Evolutionary conservation across 768 basidiomycete genomes (phyloP).

Genomic region (Tylopilus vinaceipallidus): DNA sequence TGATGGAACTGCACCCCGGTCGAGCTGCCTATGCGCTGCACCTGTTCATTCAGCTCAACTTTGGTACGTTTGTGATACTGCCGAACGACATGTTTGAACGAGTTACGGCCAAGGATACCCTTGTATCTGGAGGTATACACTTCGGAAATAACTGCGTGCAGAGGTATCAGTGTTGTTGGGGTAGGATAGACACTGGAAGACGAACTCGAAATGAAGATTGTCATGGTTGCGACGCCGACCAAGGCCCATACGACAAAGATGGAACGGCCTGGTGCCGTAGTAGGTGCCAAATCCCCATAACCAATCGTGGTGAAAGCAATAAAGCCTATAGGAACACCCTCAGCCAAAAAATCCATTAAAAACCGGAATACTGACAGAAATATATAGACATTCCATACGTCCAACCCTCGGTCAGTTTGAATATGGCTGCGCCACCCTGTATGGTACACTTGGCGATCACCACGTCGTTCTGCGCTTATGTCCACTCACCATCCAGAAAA

Average conservation of each 20-base stretch:
- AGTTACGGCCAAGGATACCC: slow-evolving; percentile 44
- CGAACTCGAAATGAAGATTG: slow-evolving; percentile 68
- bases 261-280: slow-evolving; percentile 66
- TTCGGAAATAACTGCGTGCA: slow-evolving; percentile 57
- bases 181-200: background rate
- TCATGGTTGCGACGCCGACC: slow-evolving; percentile 73
- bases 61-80: slow-evolving; percentile 38
- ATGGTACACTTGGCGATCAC: background rate
- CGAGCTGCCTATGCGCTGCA: slow-evolving; percentile 1
- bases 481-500: slow-evolving; percentile 71
- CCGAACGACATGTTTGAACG: slow-evolving; percentile 46
- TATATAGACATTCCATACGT: slow-evolving; percentile 60
- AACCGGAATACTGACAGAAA: slow-evolving; percentile 53
- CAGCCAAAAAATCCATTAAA: background rate
- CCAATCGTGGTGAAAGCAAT: slow-evolving; percentile 74
- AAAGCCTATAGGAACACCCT: slow-evolving; percentile 47
- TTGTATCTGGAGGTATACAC: slow-evolving; percentile 67
- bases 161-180: background rate
- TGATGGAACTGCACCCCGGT: slow-evolving; percentile 1
- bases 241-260: slow-evolving; percentile 80
- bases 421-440: slow-evolving; percentile 68
- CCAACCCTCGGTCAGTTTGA: slow-evolving; percentile 70
- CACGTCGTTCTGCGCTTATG: background rate
- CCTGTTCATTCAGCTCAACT: slow-evolving; percentile 14
- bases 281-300: slow-evolving; percentile 62